Conservation (phyloP, 2,329 filamentous ascomycete genomes). For the Seiridium unicorne region DNA sequence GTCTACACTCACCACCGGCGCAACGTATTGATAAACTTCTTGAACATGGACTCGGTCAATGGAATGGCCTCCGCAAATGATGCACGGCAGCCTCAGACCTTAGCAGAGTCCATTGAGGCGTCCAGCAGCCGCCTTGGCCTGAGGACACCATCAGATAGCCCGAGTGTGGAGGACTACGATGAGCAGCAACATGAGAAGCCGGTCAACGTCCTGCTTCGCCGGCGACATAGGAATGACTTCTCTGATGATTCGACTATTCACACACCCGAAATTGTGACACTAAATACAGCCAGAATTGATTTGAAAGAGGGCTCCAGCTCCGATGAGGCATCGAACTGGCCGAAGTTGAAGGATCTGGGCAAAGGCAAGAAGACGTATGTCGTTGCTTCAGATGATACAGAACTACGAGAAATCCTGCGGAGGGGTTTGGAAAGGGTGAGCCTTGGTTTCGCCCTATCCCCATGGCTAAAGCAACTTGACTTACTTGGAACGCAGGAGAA, state of each 20-base stretch:
- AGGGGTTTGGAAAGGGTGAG: constrained; percentile 28
- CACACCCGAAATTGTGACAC: constrained; percentile 20
- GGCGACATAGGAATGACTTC: constrained; percentile 14
- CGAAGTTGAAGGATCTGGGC: neutral
- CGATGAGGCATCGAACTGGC: constrained; percentile 2
- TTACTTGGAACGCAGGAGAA: constrained; percentile 12
- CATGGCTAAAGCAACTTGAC: neutral
- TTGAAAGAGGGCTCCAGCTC: constrained; percentile 10
- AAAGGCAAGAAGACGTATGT: constrained; percentile 21
- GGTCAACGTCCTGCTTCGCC: constrained; percentile 17
- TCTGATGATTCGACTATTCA: constrained; percentile 20
- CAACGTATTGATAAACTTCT: neutral
- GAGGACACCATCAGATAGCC: constrained; percentile 31
- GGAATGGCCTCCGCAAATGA: neutral
- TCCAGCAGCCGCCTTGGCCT: neutral
- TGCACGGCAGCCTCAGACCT: too few species aligned
- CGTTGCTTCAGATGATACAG: constrained; percentile 30
- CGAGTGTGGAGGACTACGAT: constrained; percentile 47
- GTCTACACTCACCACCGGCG: neutral
- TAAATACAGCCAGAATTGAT: constrained; percentile 6
- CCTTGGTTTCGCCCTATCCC: neutral
- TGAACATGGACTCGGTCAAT: neutral
- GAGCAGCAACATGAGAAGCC: constrained; percentile 22
- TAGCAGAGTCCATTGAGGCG: neutral
- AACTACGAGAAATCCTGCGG: constrained; percentile 37